These are phyloP conservation scores for Talinum fruticosum DNA, from an alignment of 148 eudicot genomes.

Conservation along the genomic window DNA sequence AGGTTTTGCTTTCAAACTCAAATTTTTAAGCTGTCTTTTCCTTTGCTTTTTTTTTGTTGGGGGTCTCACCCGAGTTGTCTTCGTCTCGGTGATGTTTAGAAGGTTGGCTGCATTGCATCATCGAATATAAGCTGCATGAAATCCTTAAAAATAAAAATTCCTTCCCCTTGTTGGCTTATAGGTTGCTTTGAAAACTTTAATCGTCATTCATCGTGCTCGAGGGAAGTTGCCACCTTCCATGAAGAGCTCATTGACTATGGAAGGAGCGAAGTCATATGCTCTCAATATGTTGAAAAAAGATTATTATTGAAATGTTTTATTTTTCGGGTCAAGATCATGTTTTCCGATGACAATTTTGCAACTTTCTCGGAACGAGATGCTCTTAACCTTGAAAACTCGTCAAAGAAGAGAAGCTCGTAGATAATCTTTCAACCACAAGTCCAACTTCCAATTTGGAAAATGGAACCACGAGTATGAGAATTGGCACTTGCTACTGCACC, in stretches of 20 bases:
- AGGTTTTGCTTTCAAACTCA: not conserved
- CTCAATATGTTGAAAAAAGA: conserved; percentile 54
- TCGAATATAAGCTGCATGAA: conserved; percentile 5
- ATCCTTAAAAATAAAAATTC: not conserved
- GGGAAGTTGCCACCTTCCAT: conserved; percentile 91
- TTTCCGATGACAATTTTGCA: not conserved
- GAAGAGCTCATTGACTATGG: conserved; percentile 80
- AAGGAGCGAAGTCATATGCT: conserved; percentile 65
- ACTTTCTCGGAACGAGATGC: not conserved
- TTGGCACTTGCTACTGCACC: conserved; percentile 96
- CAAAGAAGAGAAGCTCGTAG: conserved; percentile 35
- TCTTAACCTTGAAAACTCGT: conserved; percentile 29
- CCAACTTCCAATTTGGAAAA: conserved; percentile 45
- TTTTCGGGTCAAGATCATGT: not conserved
- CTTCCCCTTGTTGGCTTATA: conserved; percentile 22
- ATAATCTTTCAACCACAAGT: conserved; percentile 44
- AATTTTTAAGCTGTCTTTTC: no score
- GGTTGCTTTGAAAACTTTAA: conserved; percentile 94
- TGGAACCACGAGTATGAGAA: conserved; percentile 91
- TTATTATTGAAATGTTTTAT: not conserved
- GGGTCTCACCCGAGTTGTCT: no score
- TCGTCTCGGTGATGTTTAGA: not conserved
- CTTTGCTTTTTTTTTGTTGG: no score
- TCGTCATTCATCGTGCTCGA: conserved; percentile 86
- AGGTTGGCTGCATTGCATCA: not conserved